Base-by-base conservation (phyloP, 2,329 filamentous ascomycete genomes). In the Penicillium sp. region DNA sequence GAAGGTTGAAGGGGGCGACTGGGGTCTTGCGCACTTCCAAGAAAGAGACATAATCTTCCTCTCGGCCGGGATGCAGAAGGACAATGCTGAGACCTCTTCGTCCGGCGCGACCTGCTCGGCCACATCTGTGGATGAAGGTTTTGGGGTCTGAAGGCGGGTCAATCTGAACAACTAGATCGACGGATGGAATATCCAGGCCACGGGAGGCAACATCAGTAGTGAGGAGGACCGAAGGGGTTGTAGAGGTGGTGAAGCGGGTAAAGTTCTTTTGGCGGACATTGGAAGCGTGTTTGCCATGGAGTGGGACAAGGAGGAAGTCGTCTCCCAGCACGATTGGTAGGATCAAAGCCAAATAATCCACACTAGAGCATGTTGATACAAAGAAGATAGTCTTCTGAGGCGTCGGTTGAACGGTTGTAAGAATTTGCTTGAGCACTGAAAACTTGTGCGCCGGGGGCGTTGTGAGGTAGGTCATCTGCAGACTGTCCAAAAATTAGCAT, bases 201-300 rank as follows among this genome's bases (percentile, higher is more conserved):
- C 93, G 86, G 3, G 93, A 91, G 2, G 93, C 91, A 26, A 98
- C 86, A 71, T 98, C 93, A 19, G 95, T 98, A 7, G 93, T 98
- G 7, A 99, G 80, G 11, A 99, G 85, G 33, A 99, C 83, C 1
- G 89, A 88, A 0, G 93, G 90, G 0, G 85, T 85, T 1, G 89
- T 84, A 1, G 90, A 86, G 55, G 87, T 87, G 22, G 90, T 79
- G 70, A 97, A 98, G 56, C 85, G 86, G 61, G 84, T 83, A 65
- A 96, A 96, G 71, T 96, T 97, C 77, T 90, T 93, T 61, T 91
- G 86, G 56, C 95, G 88, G 8, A 96, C 91, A 65, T 92, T 91
- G 5, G 92, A 86, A 2, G 90, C 89, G 62, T 96, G 90, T 73
- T 98, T 97, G 35, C 95, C 95, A 69, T 99, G 95, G 0, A 99